phyloP scores from a whole-genome alignment of 495 filamentous ascomycete genomes.

The Penicillium waksmanii region DNA sequence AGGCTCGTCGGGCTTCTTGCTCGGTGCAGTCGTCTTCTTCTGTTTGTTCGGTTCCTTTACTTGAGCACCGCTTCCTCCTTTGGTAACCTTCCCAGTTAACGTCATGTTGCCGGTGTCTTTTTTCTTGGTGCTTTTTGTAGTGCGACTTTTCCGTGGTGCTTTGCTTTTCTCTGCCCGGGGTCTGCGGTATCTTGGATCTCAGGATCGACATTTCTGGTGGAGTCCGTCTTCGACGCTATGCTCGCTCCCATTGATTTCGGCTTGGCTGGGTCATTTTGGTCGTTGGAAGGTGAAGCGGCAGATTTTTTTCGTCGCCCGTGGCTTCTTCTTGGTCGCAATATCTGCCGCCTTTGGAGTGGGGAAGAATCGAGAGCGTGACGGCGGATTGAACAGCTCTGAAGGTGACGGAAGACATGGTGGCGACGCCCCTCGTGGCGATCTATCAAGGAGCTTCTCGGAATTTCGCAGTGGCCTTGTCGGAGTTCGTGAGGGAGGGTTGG shows the following conservation, averaged over 20 bases:
- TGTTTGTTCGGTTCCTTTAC: slow-evolving; percentile 20
- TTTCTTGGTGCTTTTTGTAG: slow-evolving; percentile 22
- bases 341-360: slow-evolving; percentile 12
- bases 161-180: slow-evolving; percentile 24
- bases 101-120: slow-evolving; percentile 36
- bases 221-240: slow-evolving; percentile 20
- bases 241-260: slow-evolving; percentile 22
- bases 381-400: slow-evolving; percentile 36
- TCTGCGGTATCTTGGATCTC: slow-evolving; percentile 15
- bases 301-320: slow-evolving; percentile 17
- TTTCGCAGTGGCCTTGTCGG: slow-evolving; percentile 19
- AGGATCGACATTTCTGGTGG: slow-evolving; percentile 5
- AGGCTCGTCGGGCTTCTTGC: not conserved
- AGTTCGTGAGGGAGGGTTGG: slow-evolving; percentile 29
- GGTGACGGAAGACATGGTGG: slow-evolving; percentile 39
- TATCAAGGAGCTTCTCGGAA: slow-evolving; percentile 15
- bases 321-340: slow-evolving; percentile 16
- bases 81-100: slow-evolving; percentile 41
- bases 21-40: slow-evolving; percentile 13
- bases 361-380: slow-evolving; percentile 38
- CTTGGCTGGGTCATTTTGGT: slow-evolving; percentile 16
- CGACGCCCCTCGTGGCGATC: slow-evolving; percentile 29
- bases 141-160: slow-evolving; percentile 23
- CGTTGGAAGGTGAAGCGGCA: not conserved
- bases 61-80: slow-evolving; percentile 25